Conservation (phyloP, 495 filamentous ascomycete genomes). For the Echria macrotheca region DNA sequence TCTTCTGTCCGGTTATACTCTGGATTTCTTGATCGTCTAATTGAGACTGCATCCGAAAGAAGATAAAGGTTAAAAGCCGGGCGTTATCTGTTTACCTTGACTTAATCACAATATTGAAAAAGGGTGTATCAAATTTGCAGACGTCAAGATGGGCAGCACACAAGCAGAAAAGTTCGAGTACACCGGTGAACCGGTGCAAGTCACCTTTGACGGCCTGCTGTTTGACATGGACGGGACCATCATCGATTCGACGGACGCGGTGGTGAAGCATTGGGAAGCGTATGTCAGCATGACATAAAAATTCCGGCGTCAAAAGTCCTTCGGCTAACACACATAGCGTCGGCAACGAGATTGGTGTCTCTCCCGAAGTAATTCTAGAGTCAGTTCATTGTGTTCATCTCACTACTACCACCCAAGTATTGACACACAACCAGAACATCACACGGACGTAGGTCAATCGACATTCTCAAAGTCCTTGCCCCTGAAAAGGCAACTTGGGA, state of each 20-base stretch:
- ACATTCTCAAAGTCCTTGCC: conserved; percentile 68
- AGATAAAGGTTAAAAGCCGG: too few relatives aligned
- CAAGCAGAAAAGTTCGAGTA: conserved; percentile 29
- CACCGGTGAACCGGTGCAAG: conserved; percentile 50
- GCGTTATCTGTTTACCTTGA: too few relatives aligned
- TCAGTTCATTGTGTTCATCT: background rate
- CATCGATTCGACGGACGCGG: conserved; percentile 73
- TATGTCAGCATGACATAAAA: conserved; percentile 24
- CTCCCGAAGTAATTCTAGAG: conserved; percentile 73
- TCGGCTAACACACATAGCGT: conserved; percentile 51
- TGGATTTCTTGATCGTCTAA: too few relatives aligned
- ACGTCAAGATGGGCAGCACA: conserved; percentile 21
- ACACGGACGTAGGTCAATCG: conserved; percentile 81
- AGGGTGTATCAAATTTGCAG: too few relatives aligned
- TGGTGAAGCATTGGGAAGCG: conserved; percentile 89
- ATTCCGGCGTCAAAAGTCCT: too few relatives aligned
- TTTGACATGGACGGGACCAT: conserved; percentile 92
- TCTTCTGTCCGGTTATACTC: too few relatives aligned
- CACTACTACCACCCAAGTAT: background rate
- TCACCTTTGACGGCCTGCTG: conserved; percentile 67
- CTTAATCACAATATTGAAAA: too few relatives aligned
- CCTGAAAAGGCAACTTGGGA: conserved; percentile 84
- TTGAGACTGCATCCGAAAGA: too few relatives aligned
- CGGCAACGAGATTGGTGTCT: conserved; percentile 74
- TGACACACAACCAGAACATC: too few relatives aligned